Conservation (phyloP, 306 rosid species). For the Citrullus colocynthis region DNA sequence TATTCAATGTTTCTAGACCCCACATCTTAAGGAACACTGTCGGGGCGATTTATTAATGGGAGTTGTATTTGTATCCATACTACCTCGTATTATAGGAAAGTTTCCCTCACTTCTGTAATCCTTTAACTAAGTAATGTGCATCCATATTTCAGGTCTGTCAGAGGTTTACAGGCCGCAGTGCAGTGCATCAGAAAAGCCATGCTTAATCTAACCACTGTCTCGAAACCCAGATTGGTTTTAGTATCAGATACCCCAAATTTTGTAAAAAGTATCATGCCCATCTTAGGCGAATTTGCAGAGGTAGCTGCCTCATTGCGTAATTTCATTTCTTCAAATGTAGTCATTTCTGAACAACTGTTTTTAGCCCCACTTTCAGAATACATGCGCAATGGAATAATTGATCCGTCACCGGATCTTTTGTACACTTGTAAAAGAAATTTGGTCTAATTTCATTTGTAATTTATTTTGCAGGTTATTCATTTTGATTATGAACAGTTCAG, state of each 20-base stretch:
- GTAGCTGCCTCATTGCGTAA: slow-evolving; percentile 23
- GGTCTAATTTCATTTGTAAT: neutral
- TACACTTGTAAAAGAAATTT: neutral
- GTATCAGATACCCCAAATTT: slow-evolving; percentile 84
- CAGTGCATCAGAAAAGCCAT: slow-evolving; percentile 52
- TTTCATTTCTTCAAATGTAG: neutral
- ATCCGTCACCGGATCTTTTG: neutral
- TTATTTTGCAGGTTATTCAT: slow-evolving; percentile 57
- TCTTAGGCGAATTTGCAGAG: slow-evolving; percentile 72
- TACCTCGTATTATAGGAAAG: too few species aligned
- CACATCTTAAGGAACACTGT: neutral
- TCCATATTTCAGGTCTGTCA: slow-evolving; percentile 43
- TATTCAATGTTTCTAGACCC: neutral
- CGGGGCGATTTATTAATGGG: neutral
- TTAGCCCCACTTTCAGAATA: neutral
- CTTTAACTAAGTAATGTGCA: slow-evolving; percentile 8
- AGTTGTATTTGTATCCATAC: neutral
- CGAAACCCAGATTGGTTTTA: slow-evolving; percentile 62
- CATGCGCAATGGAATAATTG: neutral
- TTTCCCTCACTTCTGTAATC: neutral
- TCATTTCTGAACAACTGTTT: neutral
- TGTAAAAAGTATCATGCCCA: slow-evolving; percentile 35
- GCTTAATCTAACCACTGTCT: slow-evolving; percentile 16
- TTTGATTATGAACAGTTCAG: slow-evolving; percentile 66
- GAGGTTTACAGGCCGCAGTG: slow-evolving; percentile 72